phyloP scores from a whole-genome alignment of 768 basidiomycete genomes.

The Tephrocybe rancida region DNA sequence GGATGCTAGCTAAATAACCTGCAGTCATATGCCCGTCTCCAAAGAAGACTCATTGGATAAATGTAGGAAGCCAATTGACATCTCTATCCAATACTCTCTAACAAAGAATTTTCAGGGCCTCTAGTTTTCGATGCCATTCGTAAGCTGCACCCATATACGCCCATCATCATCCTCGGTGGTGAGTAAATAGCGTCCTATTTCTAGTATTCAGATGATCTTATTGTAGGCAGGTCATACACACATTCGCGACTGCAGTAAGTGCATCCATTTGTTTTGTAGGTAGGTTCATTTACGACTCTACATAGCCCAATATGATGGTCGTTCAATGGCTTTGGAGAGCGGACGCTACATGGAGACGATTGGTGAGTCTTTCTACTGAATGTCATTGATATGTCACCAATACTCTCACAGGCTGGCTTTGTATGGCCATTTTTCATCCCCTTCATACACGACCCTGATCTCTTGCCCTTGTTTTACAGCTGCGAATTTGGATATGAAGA shows the following conservation, averaged over 20 bases:
- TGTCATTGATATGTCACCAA: neutral
- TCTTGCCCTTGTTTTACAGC: constrained; percentile 33
- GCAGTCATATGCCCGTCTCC: constrained; percentile 82
- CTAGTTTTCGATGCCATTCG: constrained; percentile 75
- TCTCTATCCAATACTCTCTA: neutral
- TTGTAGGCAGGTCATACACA: constrained; percentile 62
- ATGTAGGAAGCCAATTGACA: constrained; percentile 37
- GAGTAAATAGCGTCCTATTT: neutral
- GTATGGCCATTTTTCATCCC: constrained; percentile 34
- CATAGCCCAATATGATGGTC: constrained; percentile 64
- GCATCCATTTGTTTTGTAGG: neutral
- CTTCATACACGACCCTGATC: neutral
- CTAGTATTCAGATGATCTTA: neutral
- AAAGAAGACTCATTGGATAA: constrained; percentile 44
- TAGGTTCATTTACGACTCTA: neutral
- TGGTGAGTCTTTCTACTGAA: constrained; percentile 43
- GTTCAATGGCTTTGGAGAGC: constrained; percentile 81
- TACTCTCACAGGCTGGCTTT: constrained; percentile 57
- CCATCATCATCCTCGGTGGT: constrained; percentile 85
- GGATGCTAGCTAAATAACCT: neutral
- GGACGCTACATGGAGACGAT: constrained; percentile 94
- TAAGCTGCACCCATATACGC: constrained; percentile 68
- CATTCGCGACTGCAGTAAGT: constrained; percentile 76
- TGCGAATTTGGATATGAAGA: constrained; percentile 39
- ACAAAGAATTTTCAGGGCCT: constrained; percentile 50